These are phyloP conservation scores for Phaeosphaeriaceae sp. DNA, from an alignment of 2,329 filamentous ascomycete genomes.

Conservation along the genomic window DNA sequence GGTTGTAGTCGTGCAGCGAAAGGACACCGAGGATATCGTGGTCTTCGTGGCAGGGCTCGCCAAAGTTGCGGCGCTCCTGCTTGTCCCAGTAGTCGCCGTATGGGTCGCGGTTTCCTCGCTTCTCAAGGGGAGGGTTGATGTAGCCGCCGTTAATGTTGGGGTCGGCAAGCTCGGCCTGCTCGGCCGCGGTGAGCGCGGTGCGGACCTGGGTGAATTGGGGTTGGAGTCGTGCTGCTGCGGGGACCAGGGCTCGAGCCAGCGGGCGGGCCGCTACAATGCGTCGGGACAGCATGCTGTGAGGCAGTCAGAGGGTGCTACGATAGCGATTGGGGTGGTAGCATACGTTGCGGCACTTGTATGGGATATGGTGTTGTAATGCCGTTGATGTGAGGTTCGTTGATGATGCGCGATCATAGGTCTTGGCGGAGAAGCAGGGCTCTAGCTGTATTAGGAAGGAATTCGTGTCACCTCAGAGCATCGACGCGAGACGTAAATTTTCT, in stretches of 20 bases:
- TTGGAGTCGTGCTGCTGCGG: slow-evolving; percentile 34
- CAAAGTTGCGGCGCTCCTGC: slow-evolving; percentile 95
- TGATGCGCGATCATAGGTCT: slow-evolving; percentile 25
- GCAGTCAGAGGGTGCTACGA: slow-evolving; percentile 51
- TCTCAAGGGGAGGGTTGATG: slow-evolving; percentile 78
- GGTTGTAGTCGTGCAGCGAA: slow-evolving; percentile 87
- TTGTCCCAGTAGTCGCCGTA: slow-evolving; percentile 96
- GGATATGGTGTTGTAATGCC: slow-evolving; percentile 21
- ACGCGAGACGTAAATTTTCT: slow-evolving; percentile 9
- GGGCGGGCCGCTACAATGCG: slow-evolving; percentile 52
- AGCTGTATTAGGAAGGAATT: neutral
- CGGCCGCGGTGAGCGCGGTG: slow-evolving; percentile 40
- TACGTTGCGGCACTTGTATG: slow-evolving; percentile 39
- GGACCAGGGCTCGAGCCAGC: slow-evolving; percentile 46
- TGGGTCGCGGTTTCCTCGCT: slow-evolving; percentile 92
- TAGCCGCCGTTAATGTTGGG: slow-evolving; percentile 84
- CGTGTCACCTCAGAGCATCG: slow-evolving; percentile 5
- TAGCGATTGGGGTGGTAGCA: slow-evolving; percentile 18
- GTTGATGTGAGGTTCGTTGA: slow-evolving; percentile 39
- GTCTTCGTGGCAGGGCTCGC: slow-evolving; percentile 96
- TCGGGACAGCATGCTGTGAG: slow-evolving; percentile 51
- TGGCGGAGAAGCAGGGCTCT: neutral
- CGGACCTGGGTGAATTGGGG: slow-evolving; percentile 48
- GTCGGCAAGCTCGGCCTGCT: slow-evolving; percentile 56
- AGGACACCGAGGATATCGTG: slow-evolving; percentile 92